Conservation (phyloP, 768 basidiomycete species). For the Gelatoporia subvermispora region DNA sequence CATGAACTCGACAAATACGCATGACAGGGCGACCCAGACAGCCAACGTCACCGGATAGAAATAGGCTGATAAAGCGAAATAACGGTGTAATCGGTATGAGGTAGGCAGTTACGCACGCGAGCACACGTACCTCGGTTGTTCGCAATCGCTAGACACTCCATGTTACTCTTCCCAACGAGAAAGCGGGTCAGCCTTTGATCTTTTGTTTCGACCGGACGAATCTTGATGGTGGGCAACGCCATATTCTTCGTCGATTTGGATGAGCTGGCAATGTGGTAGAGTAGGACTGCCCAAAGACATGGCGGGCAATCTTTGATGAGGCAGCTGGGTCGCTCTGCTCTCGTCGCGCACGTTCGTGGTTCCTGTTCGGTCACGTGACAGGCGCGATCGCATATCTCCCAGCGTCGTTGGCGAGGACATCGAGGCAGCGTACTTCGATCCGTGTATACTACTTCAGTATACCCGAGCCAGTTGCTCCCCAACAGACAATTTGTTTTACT, state of each 20-base stretch:
- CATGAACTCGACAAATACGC: conserved; percentile 53
- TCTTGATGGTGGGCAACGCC: conserved; percentile 27
- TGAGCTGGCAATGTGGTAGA: neutral
- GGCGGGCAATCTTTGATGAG: neutral
- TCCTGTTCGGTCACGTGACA: conserved; percentile 4
- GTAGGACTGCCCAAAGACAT: neutral
- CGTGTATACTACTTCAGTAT: no score
- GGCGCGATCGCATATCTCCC: neutral
- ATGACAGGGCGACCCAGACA: conserved; percentile 58
- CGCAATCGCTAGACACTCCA: conserved; percentile 65
- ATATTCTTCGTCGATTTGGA: conserved; percentile 8
- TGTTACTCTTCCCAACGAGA: conserved; percentile 55
- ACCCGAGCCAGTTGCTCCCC: no score
- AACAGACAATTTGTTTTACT: no score
- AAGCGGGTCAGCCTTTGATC: conserved; percentile 65
- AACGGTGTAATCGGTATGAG: neutral
- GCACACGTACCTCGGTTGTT: conserved; percentile 49
- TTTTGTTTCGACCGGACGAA: conserved; percentile 44
- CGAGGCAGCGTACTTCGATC: no score
- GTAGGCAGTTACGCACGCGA: neutral
- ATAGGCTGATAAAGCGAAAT: conserved; percentile 43
- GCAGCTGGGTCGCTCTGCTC: neutral
- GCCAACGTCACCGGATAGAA: conserved; percentile 54
- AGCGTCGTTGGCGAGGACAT: no score
- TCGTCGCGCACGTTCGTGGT: conserved; percentile 20